Conservation (phyloP, 164 flowering plant genomes). For the Chimonanthus praecox region DNA sequence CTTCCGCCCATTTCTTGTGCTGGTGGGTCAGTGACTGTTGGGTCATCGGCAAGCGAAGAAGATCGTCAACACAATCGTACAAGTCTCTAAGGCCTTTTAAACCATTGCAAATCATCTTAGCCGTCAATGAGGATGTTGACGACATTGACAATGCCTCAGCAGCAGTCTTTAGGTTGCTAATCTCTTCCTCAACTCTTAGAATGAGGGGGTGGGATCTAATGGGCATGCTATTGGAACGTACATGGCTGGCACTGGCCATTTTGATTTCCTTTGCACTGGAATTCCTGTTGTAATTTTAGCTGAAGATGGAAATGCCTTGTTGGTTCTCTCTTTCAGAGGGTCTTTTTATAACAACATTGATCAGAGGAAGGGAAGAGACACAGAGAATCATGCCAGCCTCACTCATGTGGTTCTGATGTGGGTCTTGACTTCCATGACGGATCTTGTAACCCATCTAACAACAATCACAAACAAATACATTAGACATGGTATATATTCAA, state of each 20-base stretch:
- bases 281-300: not conserved
- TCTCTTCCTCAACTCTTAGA: not conserved
- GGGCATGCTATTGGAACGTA: conserved; percentile 1
- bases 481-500: not conserved
- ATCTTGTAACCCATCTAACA: not conserved
- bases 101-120: not conserved
- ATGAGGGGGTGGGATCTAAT: not conserved
- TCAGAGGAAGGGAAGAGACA: not conserved
- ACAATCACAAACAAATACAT: not conserved
- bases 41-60: conserved; percentile 20
- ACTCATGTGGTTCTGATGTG: not conserved
- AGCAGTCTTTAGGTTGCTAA: not conserved
- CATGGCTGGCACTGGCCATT: not conserved
- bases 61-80: conserved; percentile 17
- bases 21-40: conserved; percentile 8
- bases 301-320: not conserved
- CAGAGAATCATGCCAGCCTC: not conserved
- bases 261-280: not conserved
- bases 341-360: not conserved
- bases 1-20: conserved; percentile 22
- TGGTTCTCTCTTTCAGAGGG: not conserved
- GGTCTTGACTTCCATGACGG: not conserved
- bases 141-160: not conserved
- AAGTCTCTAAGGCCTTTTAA: conserved; percentile 12
- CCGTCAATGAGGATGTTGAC: not conserved